Conservation (phyloP, 352 stramenopile species). For the Pythium rhizo-oryzae region DNA sequence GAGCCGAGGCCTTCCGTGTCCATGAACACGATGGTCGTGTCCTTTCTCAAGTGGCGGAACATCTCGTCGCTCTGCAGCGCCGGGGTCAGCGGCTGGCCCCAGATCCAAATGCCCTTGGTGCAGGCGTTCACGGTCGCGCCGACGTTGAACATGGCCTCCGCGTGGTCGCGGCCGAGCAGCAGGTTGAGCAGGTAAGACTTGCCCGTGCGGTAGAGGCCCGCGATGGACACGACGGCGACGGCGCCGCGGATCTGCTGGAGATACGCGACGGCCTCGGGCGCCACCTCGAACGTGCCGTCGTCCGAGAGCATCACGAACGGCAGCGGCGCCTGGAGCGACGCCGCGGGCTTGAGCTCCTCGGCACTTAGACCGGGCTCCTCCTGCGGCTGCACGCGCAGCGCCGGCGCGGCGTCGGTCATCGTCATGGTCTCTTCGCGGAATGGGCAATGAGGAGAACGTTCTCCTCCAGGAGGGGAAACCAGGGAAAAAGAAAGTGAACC, state of each 20-base stretch:
- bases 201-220: constrained; percentile 87
- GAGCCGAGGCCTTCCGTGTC: constrained; percentile 91
- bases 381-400: background rate
- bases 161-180: constrained; percentile 69
- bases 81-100: no score
- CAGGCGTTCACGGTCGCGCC: constrained; percentile 88
- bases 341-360: background rate
- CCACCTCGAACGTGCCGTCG: constrained; percentile 65
- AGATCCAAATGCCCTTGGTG: constrained; percentile 94
- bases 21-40: constrained; percentile 82
- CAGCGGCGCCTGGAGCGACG: constrained; percentile 39
- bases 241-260: constrained; percentile 57
- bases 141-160: constrained; percentile 77
- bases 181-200: constrained; percentile 92
- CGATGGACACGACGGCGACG: constrained; percentile 86
- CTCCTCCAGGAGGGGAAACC: background rate
- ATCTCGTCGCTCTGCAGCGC: no score
- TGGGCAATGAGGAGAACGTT: constrained; percentile 1
- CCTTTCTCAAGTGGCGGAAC: constrained; percentile 69
- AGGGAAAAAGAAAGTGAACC: constrained; percentile 21
- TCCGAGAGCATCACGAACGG: constrained; percentile 76
- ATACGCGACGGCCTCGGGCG: constrained; percentile 57
- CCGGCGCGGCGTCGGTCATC: constrained; percentile 10
- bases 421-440: constrained; percentile 3
- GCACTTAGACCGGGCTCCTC: background rate